Conservation (phyloP, 495 filamentous ascomycete species). For the Penicillium salamii region DNA sequence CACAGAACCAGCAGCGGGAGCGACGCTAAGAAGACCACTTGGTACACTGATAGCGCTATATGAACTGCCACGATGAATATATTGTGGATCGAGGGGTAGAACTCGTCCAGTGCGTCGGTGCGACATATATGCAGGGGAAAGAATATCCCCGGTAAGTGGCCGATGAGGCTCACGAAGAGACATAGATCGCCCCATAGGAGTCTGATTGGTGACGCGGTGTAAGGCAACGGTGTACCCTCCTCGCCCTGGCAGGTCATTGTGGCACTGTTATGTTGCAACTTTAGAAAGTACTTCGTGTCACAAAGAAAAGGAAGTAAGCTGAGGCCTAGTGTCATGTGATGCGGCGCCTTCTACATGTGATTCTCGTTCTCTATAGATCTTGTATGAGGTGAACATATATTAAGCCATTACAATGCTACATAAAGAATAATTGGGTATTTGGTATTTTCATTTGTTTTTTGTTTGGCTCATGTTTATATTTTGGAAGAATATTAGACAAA, state of each 20-base stretch:
- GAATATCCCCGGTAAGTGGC: slow-evolving; percentile 50
- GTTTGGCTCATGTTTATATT: too few relatives aligned
- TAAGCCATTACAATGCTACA: too few relatives aligned
- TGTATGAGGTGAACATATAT: too few relatives aligned
- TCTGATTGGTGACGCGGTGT: slow-evolving; percentile 58
- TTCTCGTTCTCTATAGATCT: too few relatives aligned
- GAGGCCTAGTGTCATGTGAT: too few relatives aligned
- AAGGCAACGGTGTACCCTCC: slow-evolving; percentile 34
- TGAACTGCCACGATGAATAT: slow-evolving; percentile 50
- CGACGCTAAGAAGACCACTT: slow-evolving; percentile 34
- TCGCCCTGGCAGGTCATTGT: slow-evolving; percentile 8
- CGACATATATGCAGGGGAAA: slow-evolving; percentile 48
- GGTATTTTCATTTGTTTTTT: too few relatives aligned
- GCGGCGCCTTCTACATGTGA: too few relatives aligned
- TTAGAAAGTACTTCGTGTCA: background rate
- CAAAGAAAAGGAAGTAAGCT: background rate
- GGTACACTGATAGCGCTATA: slow-evolving; percentile 41
- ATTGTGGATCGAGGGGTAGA: slow-evolving; percentile 51
- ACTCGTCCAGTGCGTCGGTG: slow-evolving; percentile 54
- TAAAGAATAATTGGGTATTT: too few relatives aligned
- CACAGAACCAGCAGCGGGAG: slow-evolving; percentile 49
- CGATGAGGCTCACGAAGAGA: slow-evolving; percentile 47
- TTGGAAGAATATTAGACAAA: too few relatives aligned
- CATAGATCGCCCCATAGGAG: slow-evolving; percentile 54
- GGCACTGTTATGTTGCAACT: background rate